These are phyloP conservation scores for Fraxinus nigra DNA, from an alignment of 305 asterid genomes.

Conservation along the genomic window DNA sequence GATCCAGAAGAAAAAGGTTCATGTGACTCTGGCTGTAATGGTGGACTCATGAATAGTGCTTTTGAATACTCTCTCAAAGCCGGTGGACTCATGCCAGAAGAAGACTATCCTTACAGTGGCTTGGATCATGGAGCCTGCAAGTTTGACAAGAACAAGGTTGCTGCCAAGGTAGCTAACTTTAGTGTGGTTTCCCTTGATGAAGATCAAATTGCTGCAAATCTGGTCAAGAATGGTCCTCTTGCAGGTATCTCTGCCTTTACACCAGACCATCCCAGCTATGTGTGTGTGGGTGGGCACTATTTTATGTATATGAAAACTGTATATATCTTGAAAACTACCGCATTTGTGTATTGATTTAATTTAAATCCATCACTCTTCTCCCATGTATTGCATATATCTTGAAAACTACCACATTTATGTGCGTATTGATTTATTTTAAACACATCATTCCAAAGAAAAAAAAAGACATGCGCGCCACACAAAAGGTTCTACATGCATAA, in stretches of 20 bases:
- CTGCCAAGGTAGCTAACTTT: constrained; percentile 50
- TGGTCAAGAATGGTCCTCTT: constrained; percentile 42
- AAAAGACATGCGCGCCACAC: not conserved
- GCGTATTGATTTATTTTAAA: not conserved
- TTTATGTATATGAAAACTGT: not conserved
- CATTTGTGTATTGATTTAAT: not conserved
- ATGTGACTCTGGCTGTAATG: constrained; percentile 39
- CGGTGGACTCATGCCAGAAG: constrained; percentile 55
- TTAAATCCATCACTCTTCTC: not conserved
- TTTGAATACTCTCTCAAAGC: constrained; percentile 47
- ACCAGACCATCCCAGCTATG: not conserved
- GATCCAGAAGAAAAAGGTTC: constrained; percentile 32
- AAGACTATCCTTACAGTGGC: constrained; percentile 49
- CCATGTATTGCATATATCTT: not conserved
- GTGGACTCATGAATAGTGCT: constrained; percentile 49
- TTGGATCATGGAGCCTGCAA: constrained; percentile 41
- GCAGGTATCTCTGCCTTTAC: constrained; percentile 26
- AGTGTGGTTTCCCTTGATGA: constrained; percentile 50
- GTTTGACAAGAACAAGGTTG: constrained; percentile 44
- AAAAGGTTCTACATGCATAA: not conserved
- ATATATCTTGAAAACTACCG: not conserved
- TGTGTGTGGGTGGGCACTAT: not conserved
- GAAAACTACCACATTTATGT: not conserved
- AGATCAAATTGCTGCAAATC: constrained; percentile 53
- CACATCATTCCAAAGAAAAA: not conserved